A percentile compares a stretch with the other conserved stretches of the same genome.
phyloP scores from a whole-genome alignment of 441 rosid genomes.

The Pelargonium cotyledonis region DNA sequence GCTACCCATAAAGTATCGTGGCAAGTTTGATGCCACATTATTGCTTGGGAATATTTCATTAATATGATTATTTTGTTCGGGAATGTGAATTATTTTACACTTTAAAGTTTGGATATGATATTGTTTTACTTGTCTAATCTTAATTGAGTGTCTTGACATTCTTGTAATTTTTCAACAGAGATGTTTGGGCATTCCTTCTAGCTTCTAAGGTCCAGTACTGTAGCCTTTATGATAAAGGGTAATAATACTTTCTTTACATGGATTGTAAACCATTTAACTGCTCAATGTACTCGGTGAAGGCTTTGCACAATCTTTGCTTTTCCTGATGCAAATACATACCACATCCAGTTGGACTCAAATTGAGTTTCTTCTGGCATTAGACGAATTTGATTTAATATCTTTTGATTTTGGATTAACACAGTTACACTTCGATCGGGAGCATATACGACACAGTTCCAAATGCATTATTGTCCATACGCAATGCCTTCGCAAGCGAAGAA shows the following conservation, averaged over 20 bases:
- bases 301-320: neutral
- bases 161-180: conserved; percentile 48
- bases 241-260: conserved; percentile 25
- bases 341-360: neutral
- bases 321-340: conserved; percentile 10
- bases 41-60: neutral
- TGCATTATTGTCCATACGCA: conserved; percentile 48
- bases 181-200: conserved; percentile 94
- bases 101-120: neutral
- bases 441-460: conserved; percentile 91
- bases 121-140: conserved; percentile 6
- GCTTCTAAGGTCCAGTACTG: conserved; percentile 93
- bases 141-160: conserved; percentile 15
- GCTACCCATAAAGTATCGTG: too few relatives aligned
- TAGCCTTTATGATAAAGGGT: conserved; percentile 98
- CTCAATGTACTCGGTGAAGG: conserved; percentile 8
- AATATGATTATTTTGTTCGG: neutral
- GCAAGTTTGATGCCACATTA: neutral
- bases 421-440: conserved; percentile 98
- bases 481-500: conserved; percentile 37
- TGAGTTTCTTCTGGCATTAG: conserved; percentile 7
- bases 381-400: conserved; percentile 17
- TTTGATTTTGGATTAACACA: conserved; percentile 25
- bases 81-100: conserved; percentile 1
- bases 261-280: conserved; percentile 11